Evolutionary conservation across 2,329 filamentous ascomycete genomes (phyloP).

Genomic region (Macrophomina phaseolina): DNA sequence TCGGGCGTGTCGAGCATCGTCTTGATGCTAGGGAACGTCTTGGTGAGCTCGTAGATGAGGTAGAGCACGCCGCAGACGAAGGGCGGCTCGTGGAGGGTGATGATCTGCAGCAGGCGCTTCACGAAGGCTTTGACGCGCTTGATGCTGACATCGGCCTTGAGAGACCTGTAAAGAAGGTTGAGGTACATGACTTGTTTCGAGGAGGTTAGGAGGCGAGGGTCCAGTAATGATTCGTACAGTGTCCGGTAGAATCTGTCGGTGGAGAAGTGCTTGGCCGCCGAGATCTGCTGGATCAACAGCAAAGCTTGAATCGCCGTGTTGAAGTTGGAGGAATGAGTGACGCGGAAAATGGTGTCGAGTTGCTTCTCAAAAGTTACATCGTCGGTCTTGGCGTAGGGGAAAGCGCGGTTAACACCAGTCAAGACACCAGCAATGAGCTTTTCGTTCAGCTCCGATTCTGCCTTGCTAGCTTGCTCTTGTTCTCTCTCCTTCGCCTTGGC

Average conservation of each 20-base stretch:
- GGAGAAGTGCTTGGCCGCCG: constrained; percentile 77
- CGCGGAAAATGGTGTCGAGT: constrained; percentile 90
- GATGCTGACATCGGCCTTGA: constrained; percentile 89
- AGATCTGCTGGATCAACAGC: constrained; percentile 92
- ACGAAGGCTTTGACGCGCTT: constrained; percentile 95
- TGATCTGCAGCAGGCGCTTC: constrained; percentile 87
- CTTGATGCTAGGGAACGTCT: constrained; percentile 78
- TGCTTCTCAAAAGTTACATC: constrained; percentile 82
- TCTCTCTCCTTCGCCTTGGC: constrained; percentile 50
- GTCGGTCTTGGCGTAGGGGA: constrained; percentile 87
- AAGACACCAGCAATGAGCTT: constrained; percentile 92
- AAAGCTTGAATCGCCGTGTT: constrained; percentile 97
- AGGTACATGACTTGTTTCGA: constrained; percentile 96
- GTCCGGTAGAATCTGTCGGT: constrained; percentile 94
- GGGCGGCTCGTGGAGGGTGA: constrained; percentile 86
- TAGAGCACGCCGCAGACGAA: constrained; percentile 95
- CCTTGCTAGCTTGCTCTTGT: constrained; percentile 48
- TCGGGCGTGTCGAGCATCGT: constrained; percentile 72
- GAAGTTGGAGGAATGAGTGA: constrained; percentile 98
- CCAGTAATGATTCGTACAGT: constrained; percentile 91
- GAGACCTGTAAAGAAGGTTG: constrained; percentile 84
- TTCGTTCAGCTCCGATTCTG: constrained; percentile 74
- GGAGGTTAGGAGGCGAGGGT: constrained; percentile 84
- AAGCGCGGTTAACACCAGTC: constrained; percentile 93
- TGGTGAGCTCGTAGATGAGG: constrained; percentile 79